A percentile compares a stretch with the other conserved stretches of the same genome.
phyloP scores from a whole-genome alignment of 495 filamentous ascomycete species.

The Diplogelasinospora grovesii region DNA sequence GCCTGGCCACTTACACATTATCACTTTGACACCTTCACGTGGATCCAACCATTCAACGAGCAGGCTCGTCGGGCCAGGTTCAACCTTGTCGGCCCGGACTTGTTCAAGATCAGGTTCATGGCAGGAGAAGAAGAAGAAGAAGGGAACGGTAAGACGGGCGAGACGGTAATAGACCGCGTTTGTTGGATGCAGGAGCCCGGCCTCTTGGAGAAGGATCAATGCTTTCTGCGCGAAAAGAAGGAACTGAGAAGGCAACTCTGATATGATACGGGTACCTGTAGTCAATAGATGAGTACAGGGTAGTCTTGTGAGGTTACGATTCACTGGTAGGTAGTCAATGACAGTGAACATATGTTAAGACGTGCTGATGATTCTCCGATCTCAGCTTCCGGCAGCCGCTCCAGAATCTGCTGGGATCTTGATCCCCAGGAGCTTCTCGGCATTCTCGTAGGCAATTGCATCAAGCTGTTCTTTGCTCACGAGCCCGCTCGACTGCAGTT shows the following conservation, averaged over 20 bases:
- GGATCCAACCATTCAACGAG: conserved; percentile 3
- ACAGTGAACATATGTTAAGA: no score
- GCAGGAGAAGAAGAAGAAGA: not conserved
- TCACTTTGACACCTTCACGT: conserved; percentile 2
- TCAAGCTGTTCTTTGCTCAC: conserved; percentile 45
- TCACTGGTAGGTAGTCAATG: no score
- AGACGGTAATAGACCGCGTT: conserved; percentile 1
- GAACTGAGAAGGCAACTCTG: no score
- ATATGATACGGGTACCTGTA: no score
- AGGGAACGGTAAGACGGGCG: not conserved
- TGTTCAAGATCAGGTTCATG: conserved; percentile 2
- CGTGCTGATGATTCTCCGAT: no score
- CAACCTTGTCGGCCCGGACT: not conserved
- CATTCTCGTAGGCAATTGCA: conserved; percentile 49
- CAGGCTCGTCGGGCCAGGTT: conserved; percentile 1
- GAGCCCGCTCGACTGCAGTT: conserved; percentile 45
- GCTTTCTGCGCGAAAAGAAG: not conserved
- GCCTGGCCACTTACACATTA: conserved; percentile 1
- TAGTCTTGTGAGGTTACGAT: no score
- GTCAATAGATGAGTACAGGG: no score
- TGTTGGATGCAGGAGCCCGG: conserved; percentile 3
- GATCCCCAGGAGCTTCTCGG: conserved; percentile 41
- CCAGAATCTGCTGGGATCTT: no score
- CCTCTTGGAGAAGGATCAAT: not conserved
- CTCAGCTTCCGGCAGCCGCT: no score